These are phyloP conservation scores for Rasamsonia emersonii DNA, from an alignment of 2,329 filamentous ascomycete genomes.

Conservation along the genomic window DNA sequence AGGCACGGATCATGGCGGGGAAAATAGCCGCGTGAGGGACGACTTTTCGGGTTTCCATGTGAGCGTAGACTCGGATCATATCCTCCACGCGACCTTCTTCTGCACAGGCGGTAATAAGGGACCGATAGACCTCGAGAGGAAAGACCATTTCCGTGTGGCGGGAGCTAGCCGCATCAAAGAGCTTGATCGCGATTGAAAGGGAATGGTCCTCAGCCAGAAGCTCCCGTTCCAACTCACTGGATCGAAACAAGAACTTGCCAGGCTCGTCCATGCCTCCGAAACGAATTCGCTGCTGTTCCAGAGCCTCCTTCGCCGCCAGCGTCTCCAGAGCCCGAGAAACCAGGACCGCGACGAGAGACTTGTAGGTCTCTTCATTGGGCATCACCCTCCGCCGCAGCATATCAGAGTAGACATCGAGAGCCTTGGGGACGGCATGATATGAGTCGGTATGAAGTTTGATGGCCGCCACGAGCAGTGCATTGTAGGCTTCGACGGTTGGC, in stretches of 20 bases:
- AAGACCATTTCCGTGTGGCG: conserved; percentile 55
- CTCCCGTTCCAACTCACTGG: conserved; percentile 76
- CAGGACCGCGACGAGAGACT: conserved; percentile 75
- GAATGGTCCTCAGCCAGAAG: conserved; percentile 83
- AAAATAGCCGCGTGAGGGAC: conserved; percentile 74
- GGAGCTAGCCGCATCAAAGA: conserved; percentile 69
- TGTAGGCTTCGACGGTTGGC: conserved; percentile 82
- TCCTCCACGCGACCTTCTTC: conserved; percentile 70
- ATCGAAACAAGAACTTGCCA: conserved; percentile 80
- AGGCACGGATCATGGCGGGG: conserved; percentile 90
- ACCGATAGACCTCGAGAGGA: conserved; percentile 73
- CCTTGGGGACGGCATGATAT: conserved; percentile 80
- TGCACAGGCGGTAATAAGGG: conserved; percentile 80
- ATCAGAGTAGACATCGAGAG: conserved; percentile 88
- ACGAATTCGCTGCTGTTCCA: conserved; percentile 75
- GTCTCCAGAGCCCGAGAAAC: conserved; percentile 74
- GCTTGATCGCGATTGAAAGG: conserved; percentile 71
- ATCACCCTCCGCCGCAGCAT: conserved; percentile 81
- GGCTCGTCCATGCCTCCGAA: conserved; percentile 79
- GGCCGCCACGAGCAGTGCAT: conserved; percentile 75
- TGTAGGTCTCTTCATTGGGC: conserved; percentile 78
- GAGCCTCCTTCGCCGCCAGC: conserved; percentile 57
- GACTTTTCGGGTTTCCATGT: conserved; percentile 75
- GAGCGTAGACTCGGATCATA: conserved; percentile 83
- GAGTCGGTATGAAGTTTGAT: conserved; percentile 72